Base-by-base conservation (phyloP, 83 land plant species). In the Isoetes engelmannii region DNA sequence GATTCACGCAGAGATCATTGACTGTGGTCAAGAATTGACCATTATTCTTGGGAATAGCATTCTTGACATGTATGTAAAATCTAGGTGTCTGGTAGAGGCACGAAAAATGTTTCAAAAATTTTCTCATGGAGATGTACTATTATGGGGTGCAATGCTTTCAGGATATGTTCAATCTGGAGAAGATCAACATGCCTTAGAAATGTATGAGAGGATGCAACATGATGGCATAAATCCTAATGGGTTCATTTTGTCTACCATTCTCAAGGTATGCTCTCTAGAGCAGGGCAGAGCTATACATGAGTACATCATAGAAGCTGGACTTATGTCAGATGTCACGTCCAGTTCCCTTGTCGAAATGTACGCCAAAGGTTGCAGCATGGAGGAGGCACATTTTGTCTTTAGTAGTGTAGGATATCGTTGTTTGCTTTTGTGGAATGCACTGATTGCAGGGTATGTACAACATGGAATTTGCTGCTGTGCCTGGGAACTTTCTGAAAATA, bases 301-400 rank as follows among this genome's bases (percentile, higher is more conserved):
- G 1, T 72, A 75, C 12, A 47, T 69, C 44, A 42, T 65, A 10
- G 83, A 80, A 50, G 61, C 56, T 76, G 89, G 89, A n/a, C 83
- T 81, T 63, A 49, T 47, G 49, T 73, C 73, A 13, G 83, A 85
- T 48, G 67, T 75, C 41, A 77, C 85, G 0, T 74, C 82, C 55
- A 88, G 80, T 77, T 79, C 86, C 58, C 80, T 88, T 47, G 61
- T 85, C 21, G 68, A 72, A 4, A 50, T 88, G 68, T 83, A 88
- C 60, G 69, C 75, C 5, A 80, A 80, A 5, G 65, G 77, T 44
- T 74, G 83, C n/a, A 73, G 57, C 6, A 45, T 81, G 58, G 45
- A 50, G 17, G 64, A 70, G 56, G 83, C 86, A 8, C 77, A 78
- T 46, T 44, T 54, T 13, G 58, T 88, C 5, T 85, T 85, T 63